A percentile compares a stretch with the other conserved stretches of the same genome.
Conservation (phyloP, 306 rosid species). For the Canavalia gladiata region DNA sequence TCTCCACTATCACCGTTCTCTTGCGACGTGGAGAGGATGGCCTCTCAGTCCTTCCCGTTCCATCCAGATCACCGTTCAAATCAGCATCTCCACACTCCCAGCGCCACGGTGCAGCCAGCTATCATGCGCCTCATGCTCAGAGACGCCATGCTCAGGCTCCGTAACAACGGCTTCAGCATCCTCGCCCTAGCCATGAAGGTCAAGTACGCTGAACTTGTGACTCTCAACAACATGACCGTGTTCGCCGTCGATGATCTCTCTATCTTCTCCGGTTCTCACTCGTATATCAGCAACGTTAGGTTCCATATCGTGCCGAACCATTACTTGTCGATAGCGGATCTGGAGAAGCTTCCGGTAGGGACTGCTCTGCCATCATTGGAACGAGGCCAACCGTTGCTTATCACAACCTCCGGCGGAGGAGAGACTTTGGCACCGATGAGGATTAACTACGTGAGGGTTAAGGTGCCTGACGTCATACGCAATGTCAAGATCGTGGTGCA, state of each 20-base stretch:
- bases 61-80: constrained; percentile 59
- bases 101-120: constrained; percentile 50
- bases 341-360: constrained; percentile 72
- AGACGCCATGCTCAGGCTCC: constrained; percentile 79
- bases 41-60: constrained; percentile 64
- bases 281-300: constrained; percentile 67
- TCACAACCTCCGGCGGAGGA: constrained; percentile 67
- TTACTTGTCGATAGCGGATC: constrained; percentile 61
- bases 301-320: constrained; percentile 77
- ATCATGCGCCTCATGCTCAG: constrained; percentile 72
- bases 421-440: constrained; percentile 58
- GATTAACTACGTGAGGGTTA: constrained; percentile 74
- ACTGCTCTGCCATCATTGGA: constrained; percentile 68
- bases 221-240: constrained; percentile 70
- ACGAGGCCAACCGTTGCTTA: constrained; percentile 58
- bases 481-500: constrained; percentile 72
- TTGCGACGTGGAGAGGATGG: constrained; percentile 71
- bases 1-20: constrained; percentile 71
- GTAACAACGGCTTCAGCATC: constrained; percentile 72
- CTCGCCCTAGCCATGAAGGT: constrained; percentile 72
- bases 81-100: constrained; percentile 42
- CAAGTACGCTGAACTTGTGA: constrained; percentile 67
- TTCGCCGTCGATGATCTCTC: constrained; percentile 73
- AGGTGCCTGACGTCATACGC: constrained; percentile 63
- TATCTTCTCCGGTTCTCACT: constrained; percentile 73